Conservation (phyloP, 2,329 filamentous ascomycete species). For the Magnaporthales sp. region DNA sequence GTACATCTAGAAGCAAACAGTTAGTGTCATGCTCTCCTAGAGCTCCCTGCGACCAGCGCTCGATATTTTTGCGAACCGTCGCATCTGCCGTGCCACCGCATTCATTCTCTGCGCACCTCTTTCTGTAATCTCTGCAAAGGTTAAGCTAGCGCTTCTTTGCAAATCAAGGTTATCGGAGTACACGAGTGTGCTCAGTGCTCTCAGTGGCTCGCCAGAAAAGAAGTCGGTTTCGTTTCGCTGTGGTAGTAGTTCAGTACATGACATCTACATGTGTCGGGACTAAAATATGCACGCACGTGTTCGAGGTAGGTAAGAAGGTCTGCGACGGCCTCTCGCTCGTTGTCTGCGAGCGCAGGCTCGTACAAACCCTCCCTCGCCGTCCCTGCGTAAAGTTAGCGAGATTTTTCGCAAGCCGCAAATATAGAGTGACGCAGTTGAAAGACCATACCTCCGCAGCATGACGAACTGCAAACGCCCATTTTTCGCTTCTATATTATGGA, state of each 20-base stretch:
- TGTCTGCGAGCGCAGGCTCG: slow-evolving; percentile 84
- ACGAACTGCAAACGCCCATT: slow-evolving; percentile 56
- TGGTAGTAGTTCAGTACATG: slow-evolving; percentile 19
- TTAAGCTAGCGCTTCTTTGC: slow-evolving; percentile 93
- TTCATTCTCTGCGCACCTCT: slow-evolving; percentile 55
- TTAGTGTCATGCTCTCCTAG: neutral
- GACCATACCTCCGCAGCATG: slow-evolving; percentile 48
- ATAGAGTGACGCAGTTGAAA: neutral
- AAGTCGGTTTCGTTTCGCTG: slow-evolving; percentile 96
- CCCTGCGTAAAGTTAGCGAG: slow-evolving; percentile 33
- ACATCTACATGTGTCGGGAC: neutral
- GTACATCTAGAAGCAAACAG: slow-evolving; percentile 62
- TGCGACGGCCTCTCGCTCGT: slow-evolving; percentile 92
- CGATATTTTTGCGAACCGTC: slow-evolving; percentile 4
- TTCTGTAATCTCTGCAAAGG: slow-evolving; percentile 98
- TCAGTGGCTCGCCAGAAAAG: slow-evolving; percentile 90
- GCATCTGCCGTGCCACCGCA: neutral
- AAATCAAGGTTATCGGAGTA: slow-evolving; percentile 99
- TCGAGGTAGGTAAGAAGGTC: slow-evolving; percentile 93
- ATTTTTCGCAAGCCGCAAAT: neutral
- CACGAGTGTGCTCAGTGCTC: slow-evolving; percentile 88
- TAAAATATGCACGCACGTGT: slow-evolving; percentile 55
- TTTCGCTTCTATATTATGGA: slow-evolving; percentile 8
- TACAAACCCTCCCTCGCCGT: slow-evolving; percentile 75
- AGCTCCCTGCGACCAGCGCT: neutral